Base-by-base conservation (phyloP, 768 basidiomycete genomes). In the Cyclocybe aegerita region DNA sequence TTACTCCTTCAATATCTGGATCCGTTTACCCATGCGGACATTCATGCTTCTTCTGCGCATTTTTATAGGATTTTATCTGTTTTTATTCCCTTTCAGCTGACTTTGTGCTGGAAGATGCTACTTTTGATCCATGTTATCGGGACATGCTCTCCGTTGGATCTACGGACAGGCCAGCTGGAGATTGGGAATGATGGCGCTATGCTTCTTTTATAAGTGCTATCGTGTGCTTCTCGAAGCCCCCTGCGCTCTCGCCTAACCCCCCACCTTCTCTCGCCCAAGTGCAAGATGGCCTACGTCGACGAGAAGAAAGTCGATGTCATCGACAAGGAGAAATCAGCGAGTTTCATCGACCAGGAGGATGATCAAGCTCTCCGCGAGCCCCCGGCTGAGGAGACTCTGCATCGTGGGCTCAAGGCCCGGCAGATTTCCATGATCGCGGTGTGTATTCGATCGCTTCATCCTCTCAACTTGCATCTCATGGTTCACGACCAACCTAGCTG, bases 401-500 rank as follows among this genome's bases (percentile, higher is more conserved):
- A 78, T 52, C 72, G 77, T 37, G 78, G 74, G 29, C 70, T 79
- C 42, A 74, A 81, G 55, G 77, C 78, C 10, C 69, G 77, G 17
- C 77, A 80, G 53, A 76, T 78, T 43, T 80, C 77, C 17, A 78
- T 81, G 77, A 82, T 84, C 52, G 79, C 79, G 46, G 73, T 76
- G 54, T 40, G 67, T 58, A 40, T 44, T 23, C 34, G 31, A 4
- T 11, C 30, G 15, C 15, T n/a, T 9, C 17, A 23, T 15, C 41
- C 37, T 30, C 36, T 14, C 14, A 16, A 32, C 8, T 9, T 9
- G 38, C 37, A 7, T n/a, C 33, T 10, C 1, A 39, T 11, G 9
- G 38, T 48, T 15, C 30, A 40, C 30, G 39, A n/a, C 30, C 31
- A 17, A 12, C 46, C 32, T 55, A 74, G 74, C 67, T 79, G 12